Percentiles rank a stretch among this genome's conserved stretches.
Evolutionary conservation across 148 eudicot genomes (phyloP).

Genomic region (Amaranthus palmeri): DNA sequence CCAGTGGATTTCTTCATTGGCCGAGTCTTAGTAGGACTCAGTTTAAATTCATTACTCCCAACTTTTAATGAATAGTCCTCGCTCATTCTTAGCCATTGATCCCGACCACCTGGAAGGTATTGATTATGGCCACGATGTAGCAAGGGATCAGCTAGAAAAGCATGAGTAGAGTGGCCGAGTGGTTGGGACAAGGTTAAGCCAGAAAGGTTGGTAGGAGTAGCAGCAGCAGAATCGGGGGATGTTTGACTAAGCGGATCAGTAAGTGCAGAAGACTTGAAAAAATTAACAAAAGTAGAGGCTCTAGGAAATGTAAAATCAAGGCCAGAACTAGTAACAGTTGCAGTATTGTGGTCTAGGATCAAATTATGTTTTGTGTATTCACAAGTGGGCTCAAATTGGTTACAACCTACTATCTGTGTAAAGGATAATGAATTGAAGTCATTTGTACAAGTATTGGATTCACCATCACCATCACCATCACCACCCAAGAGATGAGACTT

Average conservation of each 20-base stretch:
- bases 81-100: slow-evolving; percentile 38
- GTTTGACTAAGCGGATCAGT: slow-evolving; percentile 26
- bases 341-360: slow-evolving; percentile 6
- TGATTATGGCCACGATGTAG: slow-evolving; percentile 24
- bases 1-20: slow-evolving; percentile 58
- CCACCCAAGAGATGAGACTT: slow-evolving; percentile 12
- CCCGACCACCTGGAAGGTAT: slow-evolving; percentile 20
- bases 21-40: slow-evolving; percentile 45
- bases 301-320: slow-evolving; percentile 19
- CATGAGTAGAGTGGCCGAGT: slow-evolving; percentile 5
- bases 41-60: slow-evolving; percentile 32
- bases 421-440: slow-evolving; percentile 9
- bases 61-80: slow-evolving; percentile 32
- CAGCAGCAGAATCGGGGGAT: slow-evolving; percentile 16
- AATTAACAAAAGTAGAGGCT: slow-evolving; percentile 33
- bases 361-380: not conserved
- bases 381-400: slow-evolving; percentile 8
- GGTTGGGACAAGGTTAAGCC: slow-evolving; percentile 16
- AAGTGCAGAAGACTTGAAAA: slow-evolving; percentile 35
- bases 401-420: slow-evolving; percentile 1
- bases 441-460: not conserved
- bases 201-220: slow-evolving; percentile 1
- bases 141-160: slow-evolving; percentile 5
- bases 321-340: slow-evolving; percentile 2
- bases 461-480: slow-evolving; percentile 12